Evolutionary conservation across 164 flowering plant species (phyloP), one percentile per base, ranked within the genome.

Genomic region (Cinnamomum micranthum): DNA sequence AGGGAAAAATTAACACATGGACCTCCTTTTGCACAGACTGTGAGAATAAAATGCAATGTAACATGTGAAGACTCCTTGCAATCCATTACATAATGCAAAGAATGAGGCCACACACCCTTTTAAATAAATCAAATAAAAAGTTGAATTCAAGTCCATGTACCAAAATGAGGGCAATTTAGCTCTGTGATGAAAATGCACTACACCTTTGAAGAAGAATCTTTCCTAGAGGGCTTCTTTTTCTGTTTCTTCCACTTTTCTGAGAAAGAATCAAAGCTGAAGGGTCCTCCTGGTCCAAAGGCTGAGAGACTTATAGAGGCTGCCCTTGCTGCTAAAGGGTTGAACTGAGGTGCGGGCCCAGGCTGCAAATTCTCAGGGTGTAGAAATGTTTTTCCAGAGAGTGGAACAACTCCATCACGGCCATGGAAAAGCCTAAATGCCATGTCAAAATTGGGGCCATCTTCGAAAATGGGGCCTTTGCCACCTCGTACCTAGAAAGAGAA

Each of bases 231-330:
- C 74, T 87, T 87, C 72, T 71, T 81, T 41, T 89, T 83, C 50
- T 85, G 89, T 68, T 88, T 91, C 82, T 90, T 91, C 88, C 84
- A 90, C 82, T 81, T 91, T 64, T 81, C 78, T 25, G 86, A 82
- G 74, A 95, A 95, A 55, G 88, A 74, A 84, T 92, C 92, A 81
- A 94, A 88, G 55, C 94, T 81, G 75, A 94, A 94, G 59, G 93
- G 93, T n/a, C 98, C 95, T 59, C 93, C 91, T 14, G 82, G 80
- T 80, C 98, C 99, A 83, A 95, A 93, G 31, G 86, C 82, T 13
- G 99, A 93, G 74, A 95, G 95, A 80, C 98, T 92, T 70, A 95
- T 95, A 33, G 97, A 86, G 74, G 99, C 99, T 51, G 98, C 98
- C 80, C 86, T 95, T 66, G 98, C 99, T 41, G 97, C 99, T 73